Percentiles rank a stretch among this genome's conserved stretches.
Conservation (phyloP, 495 filamentous ascomycete genomes). For the Neurospora sp. region DNA sequence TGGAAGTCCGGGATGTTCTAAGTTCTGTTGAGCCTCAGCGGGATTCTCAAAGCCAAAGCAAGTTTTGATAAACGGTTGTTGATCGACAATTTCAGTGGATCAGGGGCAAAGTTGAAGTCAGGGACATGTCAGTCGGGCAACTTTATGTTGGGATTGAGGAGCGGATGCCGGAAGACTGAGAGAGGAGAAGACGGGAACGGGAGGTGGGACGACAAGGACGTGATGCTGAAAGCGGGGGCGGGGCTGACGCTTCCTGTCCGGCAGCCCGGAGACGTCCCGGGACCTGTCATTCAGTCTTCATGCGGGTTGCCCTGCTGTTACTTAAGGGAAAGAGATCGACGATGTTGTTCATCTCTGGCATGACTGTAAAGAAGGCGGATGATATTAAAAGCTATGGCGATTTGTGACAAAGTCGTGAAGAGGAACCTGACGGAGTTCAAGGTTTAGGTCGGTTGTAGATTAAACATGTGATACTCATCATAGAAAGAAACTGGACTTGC, state of each 20-base stretch:
- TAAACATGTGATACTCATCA: not conserved
- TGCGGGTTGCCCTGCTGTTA: too few relatives aligned
- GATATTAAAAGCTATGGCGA: too few relatives aligned
- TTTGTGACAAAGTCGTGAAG: too few relatives aligned
- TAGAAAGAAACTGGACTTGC: too few relatives aligned
- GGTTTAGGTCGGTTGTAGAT: not conserved
- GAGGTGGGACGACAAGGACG: not conserved
- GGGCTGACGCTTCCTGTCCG: not conserved
- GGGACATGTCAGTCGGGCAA: not conserved
- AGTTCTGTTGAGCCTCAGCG: not conserved
- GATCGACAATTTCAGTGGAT: not conserved
- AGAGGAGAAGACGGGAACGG: not conserved
- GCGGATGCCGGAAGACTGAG: too few relatives aligned
- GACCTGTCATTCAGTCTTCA: not conserved
- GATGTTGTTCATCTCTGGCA: too few relatives aligned
- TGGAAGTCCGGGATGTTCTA: not conserved
- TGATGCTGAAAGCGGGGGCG: not conserved
- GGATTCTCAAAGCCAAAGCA: too few relatives aligned
- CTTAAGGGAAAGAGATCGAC: too few relatives aligned
- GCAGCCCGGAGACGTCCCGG: not conserved
- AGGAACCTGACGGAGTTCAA: too few relatives aligned
- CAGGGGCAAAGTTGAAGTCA: not conserved
- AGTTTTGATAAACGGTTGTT: not conserved
- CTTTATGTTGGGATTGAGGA: not conserved
- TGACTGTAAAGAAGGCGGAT: too few relatives aligned